A percentile compares a stretch with the other conserved stretches of the same genome.
These are phyloP conservation scores for Periconia sp. DNA, from an alignment of 2,329 filamentous ascomycete species.

Conservation along the genomic window DNA sequence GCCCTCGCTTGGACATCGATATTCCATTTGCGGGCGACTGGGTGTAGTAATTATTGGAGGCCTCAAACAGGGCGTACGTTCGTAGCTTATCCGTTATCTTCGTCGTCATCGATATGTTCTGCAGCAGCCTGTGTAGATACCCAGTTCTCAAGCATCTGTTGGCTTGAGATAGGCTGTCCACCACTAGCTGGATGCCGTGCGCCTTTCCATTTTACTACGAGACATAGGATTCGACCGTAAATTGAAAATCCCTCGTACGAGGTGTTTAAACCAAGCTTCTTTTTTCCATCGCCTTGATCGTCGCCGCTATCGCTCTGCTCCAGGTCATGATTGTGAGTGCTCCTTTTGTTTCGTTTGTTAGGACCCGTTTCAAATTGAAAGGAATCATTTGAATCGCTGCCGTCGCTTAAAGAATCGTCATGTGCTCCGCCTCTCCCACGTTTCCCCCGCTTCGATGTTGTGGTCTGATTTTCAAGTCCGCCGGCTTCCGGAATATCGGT, in stretches of 20 bases:
- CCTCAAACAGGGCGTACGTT: not conserved
- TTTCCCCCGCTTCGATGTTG: slow-evolving; percentile 21
- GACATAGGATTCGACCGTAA: slow-evolving; percentile 88
- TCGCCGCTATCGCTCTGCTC: slow-evolving; percentile 20
- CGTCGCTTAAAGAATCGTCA: slow-evolving; percentile 22
- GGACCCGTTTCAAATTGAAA: slow-evolving; percentile 33
- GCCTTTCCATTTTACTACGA: slow-evolving; percentile 80
- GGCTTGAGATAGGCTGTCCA: slow-evolving; percentile 32
- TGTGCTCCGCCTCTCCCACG: slow-evolving; percentile 14
- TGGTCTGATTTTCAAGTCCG: slow-evolving; percentile 13
- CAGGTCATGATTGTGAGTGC: slow-evolving; percentile 6
- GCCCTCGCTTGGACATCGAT: slow-evolving; percentile 12
- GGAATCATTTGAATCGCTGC: slow-evolving; percentile 40
- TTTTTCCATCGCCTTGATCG: slow-evolving; percentile 75
- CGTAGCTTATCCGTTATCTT: slow-evolving; percentile 38
- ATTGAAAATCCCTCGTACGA: slow-evolving; percentile 96
- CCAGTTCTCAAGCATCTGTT: slow-evolving; percentile 51
- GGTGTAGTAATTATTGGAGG: slow-evolving; percentile 1
- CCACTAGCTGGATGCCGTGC: slow-evolving; percentile 22
- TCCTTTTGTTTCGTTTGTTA: slow-evolving; percentile 26
- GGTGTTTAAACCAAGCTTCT: slow-evolving; percentile 85
- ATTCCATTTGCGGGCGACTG: slow-evolving; percentile 11
- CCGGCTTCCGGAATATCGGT: slow-evolving; percentile 62
- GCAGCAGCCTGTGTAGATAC: slow-evolving; percentile 50
- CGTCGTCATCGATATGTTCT: slow-evolving; percentile 38